Evolutionary conservation across 495 filamentous ascomycete species (phyloP), one percentile per base, ranked within the genome.

Genomic region (Trichodelitschia bisporula): DNA sequence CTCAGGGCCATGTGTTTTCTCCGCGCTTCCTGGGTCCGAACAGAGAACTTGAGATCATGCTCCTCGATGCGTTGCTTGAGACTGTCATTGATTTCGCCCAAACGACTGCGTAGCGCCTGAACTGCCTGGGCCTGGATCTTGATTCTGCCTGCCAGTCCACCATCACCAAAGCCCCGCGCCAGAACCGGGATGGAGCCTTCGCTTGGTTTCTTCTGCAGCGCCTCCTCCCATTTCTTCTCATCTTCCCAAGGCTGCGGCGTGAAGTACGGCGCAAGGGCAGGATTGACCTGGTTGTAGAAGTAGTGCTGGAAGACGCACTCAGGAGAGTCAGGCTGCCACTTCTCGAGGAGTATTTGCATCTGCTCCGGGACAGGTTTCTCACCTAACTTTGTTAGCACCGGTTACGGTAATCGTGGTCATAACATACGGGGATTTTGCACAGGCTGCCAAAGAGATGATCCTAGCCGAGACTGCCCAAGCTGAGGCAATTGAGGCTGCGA

Each of bases 211-310:
- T 78, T 68, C 36, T 69, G 62, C 32, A 92, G 60, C 6, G 86
- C 86, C 41, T 91, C 80, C 40, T 99, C 86, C 83, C 83, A 99
- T 46, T 75, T 82, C 19, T 64, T 60, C 15, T 71, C 64, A 49
- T 90, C 72, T 40, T 95, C 86, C 34, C 65, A 56, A 11, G 72
- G 56, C 1, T 62, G 59, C 4, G 83, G 82, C 36, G 70, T 65
- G 50, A 76, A 93, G 52, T 77, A 84, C 2, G 79, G 77, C 4
- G 75, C 73, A 31, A 64, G 56, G 13, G 76, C 66, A 39, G 80
- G 68, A 12, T 69, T 66, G 32, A 92, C 78, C 38, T 72, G 62
- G 52, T 97, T 95, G 57, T 95, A 97, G 47, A 93, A 75, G 47
- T 97, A 95, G 32, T 73, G 57, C 43, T 79, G 72, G 55, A 99